Conservation (phyloP, 2,329 filamentous ascomycete species). For the Fusarium continuum region DNA sequence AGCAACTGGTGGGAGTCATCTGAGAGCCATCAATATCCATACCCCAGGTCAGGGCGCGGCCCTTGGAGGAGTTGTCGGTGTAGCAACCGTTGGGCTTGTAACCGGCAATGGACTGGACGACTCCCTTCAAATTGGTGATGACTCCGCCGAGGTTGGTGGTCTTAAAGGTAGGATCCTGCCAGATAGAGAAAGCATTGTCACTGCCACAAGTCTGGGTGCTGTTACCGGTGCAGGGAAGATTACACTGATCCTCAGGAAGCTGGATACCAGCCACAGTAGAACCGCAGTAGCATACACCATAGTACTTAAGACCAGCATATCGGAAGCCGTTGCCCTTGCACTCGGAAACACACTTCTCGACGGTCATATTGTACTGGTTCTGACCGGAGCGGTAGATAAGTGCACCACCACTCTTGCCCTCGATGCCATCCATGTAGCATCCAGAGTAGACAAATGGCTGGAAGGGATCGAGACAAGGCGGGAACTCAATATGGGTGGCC, state of each 20-base stretch:
- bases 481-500: slow-evolving; percentile 56
- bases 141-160: slow-evolving; percentile 46
- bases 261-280: slow-evolving; percentile 62
- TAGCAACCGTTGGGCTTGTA: slow-evolving; percentile 73
- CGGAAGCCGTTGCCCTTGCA: slow-evolving; percentile 63
- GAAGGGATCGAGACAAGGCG: slow-evolving; percentile 56
- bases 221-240: slow-evolving; percentile 62
- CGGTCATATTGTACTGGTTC: slow-evolving; percentile 54
- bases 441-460: slow-evolving; percentile 60
- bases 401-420: slow-evolving; percentile 47
- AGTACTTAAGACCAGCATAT: slow-evolving; percentile 61
- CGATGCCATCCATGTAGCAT: slow-evolving; percentile 54
- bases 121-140: slow-evolving; percentile 51
- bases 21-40: slow-evolving; percentile 48
- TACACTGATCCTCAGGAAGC: slow-evolving; percentile 63
- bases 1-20: slow-evolving; percentile 56
- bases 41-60: slow-evolving; percentile 57
- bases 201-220: slow-evolving; percentile 58
- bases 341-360: slow-evolving; percentile 57
- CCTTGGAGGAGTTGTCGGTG: slow-evolving; percentile 53
- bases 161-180: slow-evolving; percentile 59
- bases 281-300: slow-evolving; percentile 63
- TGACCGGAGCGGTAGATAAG: slow-evolving; percentile 55
- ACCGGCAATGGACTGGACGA: slow-evolving; percentile 50
- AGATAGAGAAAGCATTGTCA: slow-evolving; percentile 57